Evolutionary conservation across 768 basidiomycete genomes (phyloP), one percentile per base, ranked within the genome.

Genomic region (Pleurotus salmoneostramineus): DNA sequence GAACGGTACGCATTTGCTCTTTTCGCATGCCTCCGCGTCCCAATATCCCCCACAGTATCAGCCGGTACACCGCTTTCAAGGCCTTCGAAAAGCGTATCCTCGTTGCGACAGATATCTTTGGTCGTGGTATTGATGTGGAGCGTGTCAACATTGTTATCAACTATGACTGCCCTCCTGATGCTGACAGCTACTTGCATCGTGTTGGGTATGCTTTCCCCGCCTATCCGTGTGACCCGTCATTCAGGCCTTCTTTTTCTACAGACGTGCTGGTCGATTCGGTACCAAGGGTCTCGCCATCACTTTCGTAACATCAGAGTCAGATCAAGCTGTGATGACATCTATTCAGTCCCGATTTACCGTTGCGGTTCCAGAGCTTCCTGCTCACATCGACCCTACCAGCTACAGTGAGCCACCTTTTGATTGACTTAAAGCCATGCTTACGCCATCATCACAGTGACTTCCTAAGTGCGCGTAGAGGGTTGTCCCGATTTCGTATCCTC

Each of bases 61-160:
- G 82, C 58, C 91, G 96, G 12, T 99, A 98, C 76, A 91, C 92
- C 31, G 93, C 95, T 37, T 99, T 99, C 83, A 99, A 99, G 76
- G 92, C 93, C 14, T 99, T 99, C 64, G 97, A 99, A 79, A 99
- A 98, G 77, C 94, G 97, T 63, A 98, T 99, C 63, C 82, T 99
- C 15, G 97, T 99, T 43, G 96, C 95, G 15, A 99, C 97, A 15
- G 97, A 99, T 71, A 98, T 99, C 63, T 99, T 99, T 61, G 97
- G 97, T 60, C 93, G 97, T 72, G 97, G 96, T 63, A 99, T 99
- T 63, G 97, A 99, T 76, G 96, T 99, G 17, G 97, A 99, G 72
- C 94, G 97, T 60, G 97, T 99, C 65, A 99, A 99, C 75, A 98
- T 98, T 58, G 97, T 99, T 51, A 84, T 99, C 77, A 99, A 99